Evolutionary conservation across 2,329 filamentous ascomycete species (phyloP), one percentile per base, ranked within the genome.

Genomic region (Stagonosporopsis chrysanthemi): DNA sequence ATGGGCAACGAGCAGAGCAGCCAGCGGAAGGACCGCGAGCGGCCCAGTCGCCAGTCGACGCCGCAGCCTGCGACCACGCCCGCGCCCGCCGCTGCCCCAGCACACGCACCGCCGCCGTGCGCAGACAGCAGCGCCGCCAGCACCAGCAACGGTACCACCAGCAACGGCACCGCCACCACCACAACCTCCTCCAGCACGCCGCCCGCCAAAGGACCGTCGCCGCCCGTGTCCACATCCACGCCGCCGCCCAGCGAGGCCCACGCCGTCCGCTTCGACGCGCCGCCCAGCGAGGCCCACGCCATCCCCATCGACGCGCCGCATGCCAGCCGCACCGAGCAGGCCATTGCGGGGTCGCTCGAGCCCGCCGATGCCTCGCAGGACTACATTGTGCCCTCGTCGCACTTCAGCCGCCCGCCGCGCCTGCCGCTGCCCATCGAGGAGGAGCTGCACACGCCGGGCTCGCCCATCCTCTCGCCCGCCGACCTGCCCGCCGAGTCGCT

Each of bases 341-440:
- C 55, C 39, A 56, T 46, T n/a, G 45, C 52, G 31, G 59, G 59
- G 15, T 62, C 67, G n/a, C 59, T 73, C 35, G 69, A 74, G 55
- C 68, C 69, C 52, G 67, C 65, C 58, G 62, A 62, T 40, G 66
- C 72, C 53, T 63, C 65, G 51, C 64, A 65, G 31, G 79, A 78
- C 61, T 72, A 79, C 76, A 64, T 75, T 60, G 62, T 74, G 65
- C 59, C 76, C 64, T 60, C 73, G 22, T 70, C 76, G 67, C 74
- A 84, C 77, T 81, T 80, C 78, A 77, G 83, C 56, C 84, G 90
- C n/a, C 94, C 94, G 42, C 94, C 94, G 47, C 89, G 94, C 59
- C 82, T 98, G 69, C 94, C 94, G 56, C 85, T 98, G 57, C 93
- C 94, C 52, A 97, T 98, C 68, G 92, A 96, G 69, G 91, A 97